A percentile compares a stretch with the other conserved stretches of the same genome.
Conservation (phyloP, 1,284 basidiomycete species). For the Wolfiporia cocos region DNA sequence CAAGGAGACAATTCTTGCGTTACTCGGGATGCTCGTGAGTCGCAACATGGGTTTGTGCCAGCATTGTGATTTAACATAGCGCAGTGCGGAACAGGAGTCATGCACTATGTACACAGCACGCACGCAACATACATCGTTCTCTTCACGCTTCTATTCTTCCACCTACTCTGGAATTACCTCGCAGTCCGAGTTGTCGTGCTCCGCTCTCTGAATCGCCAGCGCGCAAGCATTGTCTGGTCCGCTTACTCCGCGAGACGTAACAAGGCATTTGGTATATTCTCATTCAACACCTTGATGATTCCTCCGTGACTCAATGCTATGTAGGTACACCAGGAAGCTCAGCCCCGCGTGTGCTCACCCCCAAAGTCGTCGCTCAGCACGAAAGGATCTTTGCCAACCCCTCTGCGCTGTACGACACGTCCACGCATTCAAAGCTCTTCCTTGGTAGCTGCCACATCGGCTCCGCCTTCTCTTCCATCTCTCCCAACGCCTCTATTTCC, state of each 20-base stretch:
- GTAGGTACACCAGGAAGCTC: too few species aligned
- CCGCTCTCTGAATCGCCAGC: constrained; percentile 53
- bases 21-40: constrained; percentile 61
- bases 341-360: constrained; percentile 4
- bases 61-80: background rate
- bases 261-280: too few species aligned
- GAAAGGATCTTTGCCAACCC: constrained; percentile 16
- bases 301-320: background rate
- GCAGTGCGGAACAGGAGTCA: constrained; percentile 52
- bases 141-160: constrained; percentile 42
- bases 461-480: constrained; percentile 10
- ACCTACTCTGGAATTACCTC: constrained; percentile 53
- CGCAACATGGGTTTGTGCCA: background rate
- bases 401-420: constrained; percentile 4
- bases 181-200: constrained; percentile 52
- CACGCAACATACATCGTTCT: constrained; percentile 45
- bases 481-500: background rate
- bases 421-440: background rate
- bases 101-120: constrained; percentile 46
- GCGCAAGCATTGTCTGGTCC: constrained; percentile 47
- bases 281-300: background rate
- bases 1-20: constrained; percentile 61
- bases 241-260: constrained; percentile 12
- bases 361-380: constrained; percentile 5
- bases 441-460: constrained; percentile 12